Percentiles rank a stretch among this genome's conserved stretches.
Conservation (phyloP, 2,329 filamentous ascomycete species). For the Alternaria angustiovoidea region DNA sequence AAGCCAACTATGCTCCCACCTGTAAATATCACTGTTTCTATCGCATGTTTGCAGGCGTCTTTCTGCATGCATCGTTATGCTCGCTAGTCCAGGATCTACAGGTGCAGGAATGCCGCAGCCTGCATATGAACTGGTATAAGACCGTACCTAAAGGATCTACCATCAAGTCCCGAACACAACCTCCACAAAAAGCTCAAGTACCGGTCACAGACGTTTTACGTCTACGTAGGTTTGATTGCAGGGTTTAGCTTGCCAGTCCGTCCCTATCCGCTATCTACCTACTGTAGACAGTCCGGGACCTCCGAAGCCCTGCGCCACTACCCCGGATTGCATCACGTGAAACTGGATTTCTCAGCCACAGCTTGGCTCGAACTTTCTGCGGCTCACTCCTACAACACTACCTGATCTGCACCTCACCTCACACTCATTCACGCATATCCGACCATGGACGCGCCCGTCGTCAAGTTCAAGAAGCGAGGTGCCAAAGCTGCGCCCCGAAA, state of each 20-base stretch:
- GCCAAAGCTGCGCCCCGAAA: slow-evolving; percentile 83
- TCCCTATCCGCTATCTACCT: neutral
- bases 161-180: neutral
- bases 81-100: neutral
- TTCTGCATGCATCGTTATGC: neutral
- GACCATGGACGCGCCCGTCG: slow-evolving; percentile 59
- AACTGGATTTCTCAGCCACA: slow-evolving; percentile 34
- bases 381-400: neutral
- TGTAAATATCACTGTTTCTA: neutral
- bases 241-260: neutral
- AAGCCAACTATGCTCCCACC: neutral
- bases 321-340: slow-evolving; percentile 23
- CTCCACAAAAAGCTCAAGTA: neutral
- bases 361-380: slow-evolving; percentile 33
- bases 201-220: neutral
- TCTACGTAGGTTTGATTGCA: neutral
- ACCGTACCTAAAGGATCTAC: neutral
- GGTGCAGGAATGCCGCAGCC: neutral
- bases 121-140: neutral
- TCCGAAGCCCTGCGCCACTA: slow-evolving; percentile 17
- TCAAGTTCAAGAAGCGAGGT: slow-evolving; percentile 86
- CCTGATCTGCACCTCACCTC: slow-evolving; percentile 5
- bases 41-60: neutral
- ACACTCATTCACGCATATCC: slow-evolving; percentile 20
- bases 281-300: neutral